A percentile compares a stretch with the other conserved stretches of the same genome.
These are phyloP conservation scores for Trichoderma arundinaceum DNA, from an alignment of 2,329 filamentous ascomycete species.

Conservation along the genomic window DNA sequence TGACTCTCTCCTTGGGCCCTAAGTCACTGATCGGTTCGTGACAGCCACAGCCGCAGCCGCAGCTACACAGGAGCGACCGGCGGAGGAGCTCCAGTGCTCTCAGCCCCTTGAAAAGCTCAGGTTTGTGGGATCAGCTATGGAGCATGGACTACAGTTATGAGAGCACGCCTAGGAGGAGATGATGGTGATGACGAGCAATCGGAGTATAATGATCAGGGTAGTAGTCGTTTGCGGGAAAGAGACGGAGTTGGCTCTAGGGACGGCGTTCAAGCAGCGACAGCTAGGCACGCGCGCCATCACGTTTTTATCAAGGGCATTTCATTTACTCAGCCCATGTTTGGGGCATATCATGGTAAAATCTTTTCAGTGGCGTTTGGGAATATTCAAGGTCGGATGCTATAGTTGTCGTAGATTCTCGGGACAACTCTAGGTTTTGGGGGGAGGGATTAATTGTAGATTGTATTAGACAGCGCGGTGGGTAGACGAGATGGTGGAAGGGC, in stretches of 20 bases:
- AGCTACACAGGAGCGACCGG: conserved; percentile 42
- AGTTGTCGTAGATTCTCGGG: conserved; percentile 9
- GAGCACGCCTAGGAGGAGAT: conserved; percentile 43
- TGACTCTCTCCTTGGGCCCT: conserved; percentile 58
- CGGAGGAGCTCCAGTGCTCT: conserved; percentile 46
- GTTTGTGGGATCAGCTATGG: conserved; percentile 69
- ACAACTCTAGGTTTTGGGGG: not conserved
- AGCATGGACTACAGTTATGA: conserved; percentile 64
- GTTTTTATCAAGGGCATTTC: not conserved
- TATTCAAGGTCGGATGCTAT: not conserved
- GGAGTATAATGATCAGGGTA: too few species aligned
- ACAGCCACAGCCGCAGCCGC: conserved; percentile 34
- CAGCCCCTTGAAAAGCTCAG: conserved; percentile 55
- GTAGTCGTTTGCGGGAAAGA: not conserved
- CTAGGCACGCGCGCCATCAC: not conserved
- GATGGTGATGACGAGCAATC: not conserved
- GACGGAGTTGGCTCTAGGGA: not conserved
- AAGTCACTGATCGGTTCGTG: conserved; percentile 42
- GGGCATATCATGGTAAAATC: not conserved
- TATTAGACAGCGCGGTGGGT: conserved; percentile 13
- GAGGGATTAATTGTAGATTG: not conserved
- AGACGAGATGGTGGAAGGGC: not conserved
- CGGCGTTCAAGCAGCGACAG: not conserved
- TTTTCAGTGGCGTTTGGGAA: conserved; percentile 15
- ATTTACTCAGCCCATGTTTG: not conserved